These are phyloP conservation scores for Fusarium sp. DNA, from an alignment of 2,329 filamentous ascomycete genomes.

Conservation along the genomic window DNA sequence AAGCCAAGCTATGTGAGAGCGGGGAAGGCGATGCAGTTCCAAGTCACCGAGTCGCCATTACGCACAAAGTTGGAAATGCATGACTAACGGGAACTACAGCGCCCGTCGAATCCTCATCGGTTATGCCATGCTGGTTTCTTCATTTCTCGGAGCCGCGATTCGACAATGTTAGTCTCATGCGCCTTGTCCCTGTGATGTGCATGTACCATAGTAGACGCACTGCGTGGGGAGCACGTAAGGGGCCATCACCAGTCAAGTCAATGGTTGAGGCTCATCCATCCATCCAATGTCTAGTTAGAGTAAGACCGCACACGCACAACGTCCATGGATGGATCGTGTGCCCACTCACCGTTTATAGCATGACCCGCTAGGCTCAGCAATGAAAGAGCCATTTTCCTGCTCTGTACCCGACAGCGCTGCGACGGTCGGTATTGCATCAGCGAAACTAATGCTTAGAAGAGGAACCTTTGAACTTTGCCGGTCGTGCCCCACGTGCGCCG, in stretches of 20 bases:
- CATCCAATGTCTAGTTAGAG: conserved; percentile 8
- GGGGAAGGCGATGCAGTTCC: conserved; percentile 17
- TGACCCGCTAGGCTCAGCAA: conserved; percentile 14
- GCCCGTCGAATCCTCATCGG: conserved; percentile 7
- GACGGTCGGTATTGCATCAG: conserved; percentile 34
- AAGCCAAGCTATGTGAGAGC: conserved; percentile 14
- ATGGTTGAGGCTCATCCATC: conserved; percentile 19
- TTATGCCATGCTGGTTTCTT: conserved; percentile 11
- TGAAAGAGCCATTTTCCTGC: conserved; percentile 28
- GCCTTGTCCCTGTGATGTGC: conserved; percentile 40
- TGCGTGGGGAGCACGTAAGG: conserved; percentile 28
- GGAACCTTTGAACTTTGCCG: conserved; percentile 12
- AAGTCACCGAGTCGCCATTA: conserved; percentile 34
- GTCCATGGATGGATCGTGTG: conserved; percentile 34
- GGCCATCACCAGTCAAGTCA: conserved; percentile 1
- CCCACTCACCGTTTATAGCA: conserved; percentile 32
- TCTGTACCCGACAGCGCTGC: conserved; percentile 7
- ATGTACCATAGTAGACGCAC: conserved; percentile 11
- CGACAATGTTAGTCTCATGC: conserved; percentile 30
- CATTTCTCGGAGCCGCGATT: conserved; percentile 11
- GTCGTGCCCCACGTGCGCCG: conserved; percentile 29
- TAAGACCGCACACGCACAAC: conserved; percentile 30
- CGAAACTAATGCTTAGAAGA: conserved; percentile 31
- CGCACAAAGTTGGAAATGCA: conserved; percentile 32
- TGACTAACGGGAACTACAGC: conserved; percentile 42